Evolutionary conservation across 805 yeast genomes (phyloP), one percentile per base, ranked within the genome.

Genomic region (Lipomyces lipofer): DNA sequence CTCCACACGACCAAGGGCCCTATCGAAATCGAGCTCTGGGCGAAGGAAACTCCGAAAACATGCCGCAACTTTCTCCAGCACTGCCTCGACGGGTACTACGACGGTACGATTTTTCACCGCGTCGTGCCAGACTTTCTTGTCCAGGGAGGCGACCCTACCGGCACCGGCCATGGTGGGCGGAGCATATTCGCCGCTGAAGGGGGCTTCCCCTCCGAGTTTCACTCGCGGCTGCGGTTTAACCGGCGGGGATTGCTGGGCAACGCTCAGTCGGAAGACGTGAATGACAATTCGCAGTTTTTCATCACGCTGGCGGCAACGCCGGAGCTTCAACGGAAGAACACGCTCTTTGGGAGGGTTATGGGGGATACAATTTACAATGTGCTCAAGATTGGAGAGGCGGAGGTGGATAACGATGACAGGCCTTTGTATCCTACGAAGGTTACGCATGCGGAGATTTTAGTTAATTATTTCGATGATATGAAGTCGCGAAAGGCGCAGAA

Each of bases 11-110:
- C 78, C 2, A 81, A 80, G 51, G 92, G 92, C 0, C 69, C 73
- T 2, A 67, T 86, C 0, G 80, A 76, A 24, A 67, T 85, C 1
- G 90, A 82, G 53, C 66, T 86, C 5, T 86, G 85, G 83, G 87
- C 90, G 10, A 80, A 80, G 60, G 88, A 86, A 65, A 68, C 78
- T 2, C 89, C 90, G 0, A 56, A 59, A 0, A 75, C 81, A 1
- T 64, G 78, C 28, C 64, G 75, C 32, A 63, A 65, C 35, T 84
- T 86, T 60, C 64, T 86, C n/a, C 72, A 73, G 47, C 73, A 71
- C 33, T 78, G 85, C 59, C 39, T 74, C 13, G 69, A 77, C 53
- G 75, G 76, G 8, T 64, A 62, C 36, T 82, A 75, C 63, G 67
- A 67, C 45, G 76, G 74, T 12, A 65, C 72, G 49, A 58, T 59